Evolutionary conservation across 306 rosid species (phyloP).

Genomic region (Lathyrus sativus): DNA sequence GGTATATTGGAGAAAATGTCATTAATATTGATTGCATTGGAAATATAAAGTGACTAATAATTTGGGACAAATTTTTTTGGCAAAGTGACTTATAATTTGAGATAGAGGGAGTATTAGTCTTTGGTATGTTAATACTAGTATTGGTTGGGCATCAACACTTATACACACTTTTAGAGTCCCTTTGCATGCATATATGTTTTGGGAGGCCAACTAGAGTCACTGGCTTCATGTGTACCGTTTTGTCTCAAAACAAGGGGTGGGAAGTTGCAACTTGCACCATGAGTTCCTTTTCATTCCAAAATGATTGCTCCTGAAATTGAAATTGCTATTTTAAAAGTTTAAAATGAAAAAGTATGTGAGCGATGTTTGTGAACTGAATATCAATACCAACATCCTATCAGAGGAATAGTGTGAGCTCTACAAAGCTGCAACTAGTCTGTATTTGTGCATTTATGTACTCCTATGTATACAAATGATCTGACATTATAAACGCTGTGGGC

Average conservation of each 20-base stretch:
- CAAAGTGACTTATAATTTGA: no score
- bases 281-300: conserved; percentile 3
- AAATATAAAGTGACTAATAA: no score
- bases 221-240: background rate
- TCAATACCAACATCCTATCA: background rate
- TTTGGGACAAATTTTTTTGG: no score
- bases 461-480: background rate
- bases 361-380: background rate
- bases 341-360: background rate
- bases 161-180: background rate
- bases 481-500: background rate
- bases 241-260: background rate
- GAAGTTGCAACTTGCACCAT: background rate
- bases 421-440: background rate
- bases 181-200: background rate
- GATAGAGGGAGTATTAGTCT: no score
- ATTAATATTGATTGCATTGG: no score
- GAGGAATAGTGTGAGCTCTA: conserved; percentile 4
- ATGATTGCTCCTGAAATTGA: conserved; percentile 8
- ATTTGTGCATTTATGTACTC: background rate
- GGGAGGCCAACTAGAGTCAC: background rate
- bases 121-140: conserved; percentile 8
- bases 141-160: conserved; percentile 9
- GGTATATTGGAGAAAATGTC: no score
- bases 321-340: background rate